These are phyloP conservation scores for Plantago lanceolata DNA, from an alignment of 305 asterid genomes.

Conservation along the genomic window DNA sequence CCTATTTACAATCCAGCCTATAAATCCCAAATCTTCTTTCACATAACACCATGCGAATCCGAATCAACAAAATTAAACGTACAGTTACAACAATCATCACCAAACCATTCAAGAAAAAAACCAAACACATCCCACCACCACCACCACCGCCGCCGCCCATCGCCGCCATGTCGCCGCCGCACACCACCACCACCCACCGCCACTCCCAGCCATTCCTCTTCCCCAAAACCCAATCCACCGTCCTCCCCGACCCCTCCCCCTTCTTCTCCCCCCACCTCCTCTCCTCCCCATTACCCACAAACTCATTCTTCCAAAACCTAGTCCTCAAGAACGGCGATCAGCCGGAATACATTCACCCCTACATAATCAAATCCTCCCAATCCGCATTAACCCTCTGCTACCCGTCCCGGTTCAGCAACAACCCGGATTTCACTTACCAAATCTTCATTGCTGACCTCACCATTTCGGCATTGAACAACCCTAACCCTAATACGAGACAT, in stretches of 20 bases:
- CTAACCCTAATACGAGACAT: slow-evolving; percentile 40
- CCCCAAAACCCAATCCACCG: slow-evolving; percentile 53
- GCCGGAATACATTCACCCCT: slow-evolving; percentile 73
- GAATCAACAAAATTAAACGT: slow-evolving; percentile 43
- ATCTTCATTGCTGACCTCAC: slow-evolving; percentile 53
- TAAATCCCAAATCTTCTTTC: slow-evolving; percentile 16
- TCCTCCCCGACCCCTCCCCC: slow-evolving; percentile 69
- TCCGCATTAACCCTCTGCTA: slow-evolving; percentile 56
- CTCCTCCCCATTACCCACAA: slow-evolving; percentile 66
- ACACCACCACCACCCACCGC: slow-evolving; percentile 18
- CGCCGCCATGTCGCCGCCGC: slow-evolving; percentile 29
- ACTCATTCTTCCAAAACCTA: slow-evolving; percentile 71
- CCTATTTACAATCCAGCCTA: slow-evolving; percentile 23
- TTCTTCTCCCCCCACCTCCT: slow-evolving; percentile 63
- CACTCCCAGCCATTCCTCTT: slow-evolving; percentile 49
- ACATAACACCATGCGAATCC: slow-evolving; percentile 27
- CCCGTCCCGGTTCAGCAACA: slow-evolving; percentile 43
- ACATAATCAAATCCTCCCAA: slow-evolving; percentile 48
- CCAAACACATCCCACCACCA: slow-evolving; percentile 14
- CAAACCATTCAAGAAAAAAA: slow-evolving; percentile 44
- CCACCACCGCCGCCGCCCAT: slow-evolving; percentile 23
- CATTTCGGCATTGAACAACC: slow-evolving; percentile 44
- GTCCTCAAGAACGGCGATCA: slow-evolving; percentile 75
- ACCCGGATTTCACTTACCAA: slow-evolving; percentile 54
- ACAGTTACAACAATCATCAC: slow-evolving; percentile 38